Evolutionary conservation across 75 land plant species (phyloP).

Genomic region (Azolla pinnata): DNA sequence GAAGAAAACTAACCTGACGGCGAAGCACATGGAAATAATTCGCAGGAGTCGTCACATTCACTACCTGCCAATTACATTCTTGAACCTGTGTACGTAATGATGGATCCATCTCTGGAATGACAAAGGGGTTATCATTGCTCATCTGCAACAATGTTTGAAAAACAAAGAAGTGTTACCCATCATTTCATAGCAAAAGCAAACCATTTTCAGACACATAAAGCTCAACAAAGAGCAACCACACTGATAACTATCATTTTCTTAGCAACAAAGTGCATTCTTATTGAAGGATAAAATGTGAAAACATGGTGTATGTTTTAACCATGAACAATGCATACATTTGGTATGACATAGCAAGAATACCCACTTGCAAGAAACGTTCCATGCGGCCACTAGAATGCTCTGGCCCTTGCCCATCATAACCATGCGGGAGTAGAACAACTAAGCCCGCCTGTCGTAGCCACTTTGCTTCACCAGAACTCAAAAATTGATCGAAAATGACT

Average conservation of each 20-base stretch:
- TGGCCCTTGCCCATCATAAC: conserved; percentile 98
- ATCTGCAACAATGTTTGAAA: conserved; percentile 25
- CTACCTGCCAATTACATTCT: conserved; percentile 94
- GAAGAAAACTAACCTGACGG: conserved; percentile 68
- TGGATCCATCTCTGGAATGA: conserved; percentile 60
- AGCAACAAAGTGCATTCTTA: no score
- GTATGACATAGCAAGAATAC: not conserved
- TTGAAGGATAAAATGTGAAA: no score
- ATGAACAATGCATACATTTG: no score
- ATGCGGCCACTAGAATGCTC: conserved; percentile 92
- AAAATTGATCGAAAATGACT: conserved; percentile 88
- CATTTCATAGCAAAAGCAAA: not conserved
- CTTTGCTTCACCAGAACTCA: conserved; percentile 87
- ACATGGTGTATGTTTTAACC: no score
- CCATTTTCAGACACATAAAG: not conserved
- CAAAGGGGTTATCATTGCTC: conserved; percentile 72
- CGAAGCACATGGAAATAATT: conserved; percentile 92
- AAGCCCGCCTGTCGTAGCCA: conserved; percentile 91
- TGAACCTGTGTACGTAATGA: conserved; percentile 49
- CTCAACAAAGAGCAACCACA: not conserved
- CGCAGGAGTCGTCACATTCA: conserved; percentile 93
- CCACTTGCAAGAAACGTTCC: conserved; percentile 88
- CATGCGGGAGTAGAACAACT: conserved; percentile 85
- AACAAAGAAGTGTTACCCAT: not conserved
- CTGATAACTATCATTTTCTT: no score